Base-by-base conservation (phyloP, 2,329 filamentous ascomycete genomes). In the Aspergillus cejpii region DNA sequence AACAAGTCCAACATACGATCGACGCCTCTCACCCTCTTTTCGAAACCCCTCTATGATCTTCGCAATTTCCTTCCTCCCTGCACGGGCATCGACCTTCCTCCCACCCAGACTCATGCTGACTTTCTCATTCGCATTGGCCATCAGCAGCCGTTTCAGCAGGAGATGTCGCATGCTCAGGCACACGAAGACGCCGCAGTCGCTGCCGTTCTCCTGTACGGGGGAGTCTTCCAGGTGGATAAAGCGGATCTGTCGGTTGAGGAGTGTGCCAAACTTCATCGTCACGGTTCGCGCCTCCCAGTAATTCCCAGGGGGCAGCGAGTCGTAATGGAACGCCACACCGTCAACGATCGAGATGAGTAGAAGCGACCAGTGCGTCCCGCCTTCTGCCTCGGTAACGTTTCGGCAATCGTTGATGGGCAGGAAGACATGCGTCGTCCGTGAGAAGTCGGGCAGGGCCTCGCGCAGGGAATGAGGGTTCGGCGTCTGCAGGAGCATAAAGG, bases 181-280 rank as follows among this genome's bases (percentile, higher is more conserved):
- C 2, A 98, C 92, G 65, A 90, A 97, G 1, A 98, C 87, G 14
- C 92, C 92, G 57, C 92, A 98, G 67, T 98, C 92, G 61, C 80
- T 91, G 20, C 85, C 82, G 55, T 97, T 97, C 56, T 90, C 84
- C 66, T 98, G 92, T 59, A 94, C 85, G 0, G 92, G 92, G 7
- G 81, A 85, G 61, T 97, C 91, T 0, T 84, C 75, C 43, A 98
- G 76, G 64, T 91, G 82, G 59, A 90, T 79, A 62, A 94, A 96
- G 14, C 64, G 60, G 15, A 82, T 75, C 14, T 94, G 69, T 4
- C 74, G 74, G 45, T 79, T 78, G 26, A 97, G 75, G 23, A 97
- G 71, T 24, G 73, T 71, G 20, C 78, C 75, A 34, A 98, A 74
- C 57, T 88, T 86, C 38, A 77, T 70, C 0, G 84, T 80, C 5